phyloP scores from a whole-genome alignment of 1,284 basidiomycete species.

The Vanrija sp. region DNA sequence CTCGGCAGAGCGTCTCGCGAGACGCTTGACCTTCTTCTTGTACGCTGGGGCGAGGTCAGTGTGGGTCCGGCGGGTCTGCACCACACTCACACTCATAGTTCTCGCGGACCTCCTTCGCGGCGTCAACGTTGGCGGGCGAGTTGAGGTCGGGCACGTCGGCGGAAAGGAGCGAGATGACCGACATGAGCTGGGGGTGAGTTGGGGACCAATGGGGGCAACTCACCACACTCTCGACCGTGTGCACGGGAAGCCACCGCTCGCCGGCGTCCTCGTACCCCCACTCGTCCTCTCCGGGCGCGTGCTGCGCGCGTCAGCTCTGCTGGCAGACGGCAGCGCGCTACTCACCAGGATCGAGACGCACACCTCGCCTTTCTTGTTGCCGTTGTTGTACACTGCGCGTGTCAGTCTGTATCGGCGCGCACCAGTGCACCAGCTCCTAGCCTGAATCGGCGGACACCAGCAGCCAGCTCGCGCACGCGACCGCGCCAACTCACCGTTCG shows the following conservation, averaged over 20 bases:
- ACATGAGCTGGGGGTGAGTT: constrained; percentile 66
- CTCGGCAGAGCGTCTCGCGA: constrained; percentile 79
- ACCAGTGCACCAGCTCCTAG: too few species aligned
- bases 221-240: constrained; percentile 94
- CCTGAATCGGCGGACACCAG: background rate
- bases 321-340: constrained; percentile 16
- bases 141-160: constrained; percentile 88
- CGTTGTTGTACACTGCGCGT: constrained; percentile 75
- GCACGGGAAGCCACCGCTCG: constrained; percentile 96
- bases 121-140: constrained; percentile 96
- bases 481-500: constrained; percentile 70
- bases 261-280: constrained; percentile 97
- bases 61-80: too few species aligned
- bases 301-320: constrained; percentile 49
- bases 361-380: constrained; percentile 83
- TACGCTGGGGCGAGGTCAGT: constrained; percentile 55
- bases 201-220: constrained; percentile 42
- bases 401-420: background rate
- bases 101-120: constrained; percentile 82
- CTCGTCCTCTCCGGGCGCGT: constrained; percentile 94
- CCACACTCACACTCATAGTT: constrained; percentile 62
- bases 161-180: constrained; percentile 91
- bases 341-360: constrained; percentile 94
- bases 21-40: constrained; percentile 85
- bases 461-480: background rate